Percentiles rank a stretch among this genome's conserved stretches.
Conservation (phyloP, 1,284 basidiomycete species). For the Coniferiporia weirii region DNA sequence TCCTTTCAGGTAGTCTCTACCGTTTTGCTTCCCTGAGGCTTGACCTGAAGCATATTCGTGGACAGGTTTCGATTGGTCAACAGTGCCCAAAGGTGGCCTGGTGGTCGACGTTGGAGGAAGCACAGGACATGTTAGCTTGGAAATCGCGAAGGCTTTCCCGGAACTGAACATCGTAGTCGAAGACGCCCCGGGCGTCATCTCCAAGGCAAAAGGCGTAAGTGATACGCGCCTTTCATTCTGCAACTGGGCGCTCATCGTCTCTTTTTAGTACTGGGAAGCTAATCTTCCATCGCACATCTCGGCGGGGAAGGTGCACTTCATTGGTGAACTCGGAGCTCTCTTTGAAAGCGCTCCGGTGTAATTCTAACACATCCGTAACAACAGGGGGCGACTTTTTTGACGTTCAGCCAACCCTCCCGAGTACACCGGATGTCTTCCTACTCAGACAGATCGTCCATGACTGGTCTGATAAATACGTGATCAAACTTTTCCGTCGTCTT, state of each 20-base stretch:
- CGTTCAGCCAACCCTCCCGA: neutral
- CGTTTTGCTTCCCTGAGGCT: neutral
- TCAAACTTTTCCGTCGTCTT: slow-evolving; percentile 26
- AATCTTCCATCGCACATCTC: slow-evolving; percentile 1
- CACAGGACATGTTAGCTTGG: slow-evolving; percentile 15
- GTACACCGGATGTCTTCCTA: slow-evolving; percentile 23
- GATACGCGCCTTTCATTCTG: neutral
- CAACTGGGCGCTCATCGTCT: neutral
- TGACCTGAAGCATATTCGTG: neutral
- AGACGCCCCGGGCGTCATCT: slow-evolving; percentile 15
- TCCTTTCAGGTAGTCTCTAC: slow-evolving; percentile 27
- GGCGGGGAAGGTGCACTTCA: neutral
- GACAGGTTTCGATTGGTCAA: slow-evolving; percentile 17
- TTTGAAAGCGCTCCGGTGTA: neutral
- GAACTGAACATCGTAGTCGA: slow-evolving; percentile 20
- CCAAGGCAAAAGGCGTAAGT: slow-evolving; percentile 3
- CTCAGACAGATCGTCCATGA: slow-evolving; percentile 26
- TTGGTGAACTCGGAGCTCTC: neutral
- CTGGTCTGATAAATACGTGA: slow-evolving; percentile 23
- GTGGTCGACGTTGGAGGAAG: slow-evolving; percentile 24
- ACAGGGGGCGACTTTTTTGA: neutral
- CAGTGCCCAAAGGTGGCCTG: slow-evolving; percentile 7
- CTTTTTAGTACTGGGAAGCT: slow-evolving; percentile 6
- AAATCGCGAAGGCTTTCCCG: slow-evolving; percentile 14
- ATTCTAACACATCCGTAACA: neutral